Evolutionary conservation across 2,329 filamentous ascomycete species (phyloP).

Genomic region (Pseudovirgaria hyperparasitica): DNA sequence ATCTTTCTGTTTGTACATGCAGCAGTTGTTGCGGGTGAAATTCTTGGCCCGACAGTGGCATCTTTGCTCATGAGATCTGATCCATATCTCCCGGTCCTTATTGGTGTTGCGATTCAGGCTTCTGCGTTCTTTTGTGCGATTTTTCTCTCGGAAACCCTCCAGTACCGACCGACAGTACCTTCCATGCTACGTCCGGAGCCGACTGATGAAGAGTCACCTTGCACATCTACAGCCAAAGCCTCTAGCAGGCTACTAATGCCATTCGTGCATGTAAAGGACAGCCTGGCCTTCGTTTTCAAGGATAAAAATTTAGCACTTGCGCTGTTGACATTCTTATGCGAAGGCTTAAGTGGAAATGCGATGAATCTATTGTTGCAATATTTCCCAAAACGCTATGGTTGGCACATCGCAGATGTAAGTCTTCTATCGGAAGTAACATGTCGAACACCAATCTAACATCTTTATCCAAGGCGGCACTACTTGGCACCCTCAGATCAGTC

Average conservation of each 20-base stretch:
- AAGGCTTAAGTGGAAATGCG: conserved; percentile 34
- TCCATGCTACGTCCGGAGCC: conserved; percentile 6
- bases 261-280: conserved; percentile 17
- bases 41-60: conserved; percentile 20
- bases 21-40: conserved; percentile 19
- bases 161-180: conserved; percentile 17
- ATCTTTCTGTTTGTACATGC: conserved; percentile 17
- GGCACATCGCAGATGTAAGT: conserved; percentile 29
- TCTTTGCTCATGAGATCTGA: conserved; percentile 19
- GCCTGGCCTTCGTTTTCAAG: conserved; percentile 24
- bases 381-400: conserved; percentile 37
- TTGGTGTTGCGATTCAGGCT: conserved; percentile 17
- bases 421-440: not conserved
- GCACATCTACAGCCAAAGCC: conserved; percentile 11
- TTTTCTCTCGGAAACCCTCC: conserved; percentile 21
- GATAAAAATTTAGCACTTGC: conserved; percentile 29
- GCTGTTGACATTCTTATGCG: conserved; percentile 34
- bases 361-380: conserved; percentile 38
- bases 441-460: conserved; percentile 19
- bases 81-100: conserved; percentile 18
- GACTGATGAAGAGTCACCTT: conserved; percentile 4
- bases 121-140: conserved; percentile 14
- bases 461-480: conserved; percentile 16
- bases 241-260: conserved; percentile 7
- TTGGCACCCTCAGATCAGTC: conserved; percentile 34